phyloP scores from a whole-genome alignment of 768 basidiomycete species.

The Epithele typhae region DNA sequence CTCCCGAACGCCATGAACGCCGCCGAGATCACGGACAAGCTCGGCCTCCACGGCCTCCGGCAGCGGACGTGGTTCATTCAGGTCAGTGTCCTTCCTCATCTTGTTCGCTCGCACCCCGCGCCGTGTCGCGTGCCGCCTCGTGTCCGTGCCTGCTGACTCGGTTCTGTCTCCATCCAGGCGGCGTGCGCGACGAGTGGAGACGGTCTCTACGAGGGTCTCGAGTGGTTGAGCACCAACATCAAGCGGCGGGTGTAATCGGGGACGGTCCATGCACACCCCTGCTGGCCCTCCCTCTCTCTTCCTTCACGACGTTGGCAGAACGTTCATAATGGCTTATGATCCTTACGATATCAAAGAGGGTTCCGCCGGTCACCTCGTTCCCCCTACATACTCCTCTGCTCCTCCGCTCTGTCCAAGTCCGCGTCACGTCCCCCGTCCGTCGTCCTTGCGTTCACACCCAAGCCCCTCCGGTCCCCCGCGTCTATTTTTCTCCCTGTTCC shows the following conservation, averaged over 20 bases:
- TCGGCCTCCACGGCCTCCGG: slow-evolving; percentile 94
- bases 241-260: slow-evolving; percentile 69
- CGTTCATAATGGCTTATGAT: slow-evolving; percentile 53
- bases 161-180: slow-evolving; percentile 46
- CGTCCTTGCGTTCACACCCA: too few species aligned
- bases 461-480: slow-evolving; percentile 3
- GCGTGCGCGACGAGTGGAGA: slow-evolving; percentile 98
- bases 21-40: slow-evolving; percentile 98
- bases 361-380: slow-evolving; percentile 12
- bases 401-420: slow-evolving; percentile 13
- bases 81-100: slow-evolving; percentile 39
- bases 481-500: slow-evolving; percentile 1
- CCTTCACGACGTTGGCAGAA: slow-evolving; percentile 24
- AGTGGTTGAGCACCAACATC: slow-evolving; percentile 93
- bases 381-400: slow-evolving; percentile 7
- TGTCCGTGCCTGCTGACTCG: slow-evolving; percentile 8
- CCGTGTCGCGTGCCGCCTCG: neutral
- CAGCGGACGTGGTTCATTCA: slow-evolving; percentile 99
- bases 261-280: slow-evolving; percentile 14
- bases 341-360: slow-evolving; percentile 34
- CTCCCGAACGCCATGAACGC: slow-evolving; percentile 99
- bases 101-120: neutral
- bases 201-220: slow-evolving; percentile 96
- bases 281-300: slow-evolving; percentile 47
- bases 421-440: too few species aligned